Percentiles rank a stretch among this genome's conserved stretches.
Conservation (phyloP, 179 eudicot species). For the Beta macrorhiza region DNA sequence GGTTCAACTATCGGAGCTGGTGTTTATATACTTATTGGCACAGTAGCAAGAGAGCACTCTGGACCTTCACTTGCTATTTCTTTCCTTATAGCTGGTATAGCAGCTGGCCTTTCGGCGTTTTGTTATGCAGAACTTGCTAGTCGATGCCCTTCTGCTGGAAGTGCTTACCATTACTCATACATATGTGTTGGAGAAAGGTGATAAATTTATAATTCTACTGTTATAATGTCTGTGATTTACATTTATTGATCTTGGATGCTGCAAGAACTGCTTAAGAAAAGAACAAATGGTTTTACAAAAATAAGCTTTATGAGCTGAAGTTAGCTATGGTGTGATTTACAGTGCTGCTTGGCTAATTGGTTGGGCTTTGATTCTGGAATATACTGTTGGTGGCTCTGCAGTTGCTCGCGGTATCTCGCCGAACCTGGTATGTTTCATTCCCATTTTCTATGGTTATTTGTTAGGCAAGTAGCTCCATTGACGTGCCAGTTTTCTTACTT, state of each 20-base stretch:
- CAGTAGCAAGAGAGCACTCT: constrained; percentile 91
- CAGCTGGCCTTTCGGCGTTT: constrained; percentile 95
- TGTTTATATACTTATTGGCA: constrained; percentile 92
- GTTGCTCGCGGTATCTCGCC: constrained; percentile 99
- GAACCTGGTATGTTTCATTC: constrained; percentile 59
- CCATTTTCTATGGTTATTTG: constrained; percentile 8
- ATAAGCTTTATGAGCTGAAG: constrained; percentile 15
- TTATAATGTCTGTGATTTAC: neutral
- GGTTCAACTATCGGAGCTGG: constrained; percentile 99
- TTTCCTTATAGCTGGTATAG: constrained; percentile 89
- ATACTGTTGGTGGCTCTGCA: constrained; percentile 93
- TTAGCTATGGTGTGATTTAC: constrained; percentile 26
- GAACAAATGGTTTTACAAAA: neutral
- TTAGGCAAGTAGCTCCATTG: neutral
- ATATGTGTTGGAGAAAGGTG: constrained; percentile 96
- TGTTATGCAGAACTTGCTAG: constrained; percentile 97
- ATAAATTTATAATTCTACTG: neutral
- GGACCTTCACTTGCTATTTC: constrained; percentile 92
- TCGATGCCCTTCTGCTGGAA: constrained; percentile 98
- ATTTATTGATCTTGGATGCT: neutral
- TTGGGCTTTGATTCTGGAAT: constrained; percentile 91
- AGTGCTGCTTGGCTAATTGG: constrained; percentile 96
- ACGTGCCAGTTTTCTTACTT: neutral
- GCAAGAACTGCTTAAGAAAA: neutral
- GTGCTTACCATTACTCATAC: constrained; percentile 95